Base-by-base conservation (phyloP, 2,329 filamentous ascomycete genomes). In the Gnomoniopsis sp. region DNA sequence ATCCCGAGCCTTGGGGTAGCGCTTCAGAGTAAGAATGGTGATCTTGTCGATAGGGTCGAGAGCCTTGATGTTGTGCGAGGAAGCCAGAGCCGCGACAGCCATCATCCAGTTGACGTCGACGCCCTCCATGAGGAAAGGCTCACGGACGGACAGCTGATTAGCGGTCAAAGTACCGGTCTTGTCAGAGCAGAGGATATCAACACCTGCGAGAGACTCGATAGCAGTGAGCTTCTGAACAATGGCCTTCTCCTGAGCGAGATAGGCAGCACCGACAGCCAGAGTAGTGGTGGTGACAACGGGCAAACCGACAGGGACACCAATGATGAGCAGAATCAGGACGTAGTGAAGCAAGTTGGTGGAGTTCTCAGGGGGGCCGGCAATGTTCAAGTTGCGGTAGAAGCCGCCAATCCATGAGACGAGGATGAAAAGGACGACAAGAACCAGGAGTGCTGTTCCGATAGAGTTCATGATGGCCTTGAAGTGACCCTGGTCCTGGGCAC, bases 31-130 rank as follows among this genome's bases (percentile, higher is more conserved):
- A 57, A 90, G 80, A 67, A 91, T 88, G 60, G 87, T 90, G 68
- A 91, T 86, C 78, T 91, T 91, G 77, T 91, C 88, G 68, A 91
- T 91, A 63, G 88, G 88, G 71, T 91, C 88, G 62, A 91, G 83
- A 63, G 88, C 88, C 78, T 89, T 89, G 77, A 90, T 80, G 77
- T 90, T 91, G 79, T 91, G 88, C 63, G 88, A 90, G 56, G 88
- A 90, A 59, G 88, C 88, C 57, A 91, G 83, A 62, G 88, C 88
- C 62, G 88, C 88, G 62, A 89, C 88, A 65, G 88, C 88, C 88
- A 91, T 90, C 88, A 91, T 90, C 87, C 88, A 91, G 79, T 90
- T 88, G 72, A 90, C 85, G 74, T 90, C 88, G 70, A 89, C 84
- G 67, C 88, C 88, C 73, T 90, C 88, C 63, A 87, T 84, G 62